Conservation (phyloP, 768 basidiomycete genomes). For the Agrocybe chaxingu region DNA sequence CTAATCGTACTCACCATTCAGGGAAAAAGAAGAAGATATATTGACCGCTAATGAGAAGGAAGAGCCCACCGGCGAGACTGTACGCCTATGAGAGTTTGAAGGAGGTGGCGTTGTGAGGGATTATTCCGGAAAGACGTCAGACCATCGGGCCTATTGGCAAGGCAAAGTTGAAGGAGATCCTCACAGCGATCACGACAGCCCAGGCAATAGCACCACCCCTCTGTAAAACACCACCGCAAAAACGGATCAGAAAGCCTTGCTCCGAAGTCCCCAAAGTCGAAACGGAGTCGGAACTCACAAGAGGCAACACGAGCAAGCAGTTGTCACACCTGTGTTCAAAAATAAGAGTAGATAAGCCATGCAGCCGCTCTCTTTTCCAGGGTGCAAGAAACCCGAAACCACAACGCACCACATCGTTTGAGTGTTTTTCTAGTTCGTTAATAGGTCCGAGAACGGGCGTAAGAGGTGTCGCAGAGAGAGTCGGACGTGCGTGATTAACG, state of each 20-base stretch:
- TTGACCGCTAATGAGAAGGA: conserved; percentile 58
- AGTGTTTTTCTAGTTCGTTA: conserved; percentile 11
- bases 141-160: conserved; percentile 4
- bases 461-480: conserved; percentile 22
- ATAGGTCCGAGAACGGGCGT: conserved; percentile 1
- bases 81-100: conserved; percentile 43
- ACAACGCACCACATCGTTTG: conserved; percentile 23
- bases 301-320: conserved; percentile 69
- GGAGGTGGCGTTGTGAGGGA: not conserved
- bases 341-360: conserved; percentile 10
- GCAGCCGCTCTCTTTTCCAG: conserved; percentile 6
- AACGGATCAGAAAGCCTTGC: conserved; percentile 24
- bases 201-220: conserved; percentile 71
- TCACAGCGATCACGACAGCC: conserved; percentile 60
- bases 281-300: conserved; percentile 42
- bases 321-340: conserved; percentile 65
- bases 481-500: conserved; percentile 15
- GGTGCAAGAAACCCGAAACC: conserved; percentile 8
- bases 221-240: conserved; percentile 34
- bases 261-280: conserved; percentile 10
- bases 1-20: conserved; percentile 48
- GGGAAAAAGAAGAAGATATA: conserved; percentile 63
- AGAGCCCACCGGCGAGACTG: conserved; percentile 62
- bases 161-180: conserved; percentile 19
- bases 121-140: too few species aligned